Evolutionary conservation across 495 filamentous ascomycete genomes (phyloP), one percentile per base, ranked within the genome.

Genomic region (Chaetomium tenue): DNA sequence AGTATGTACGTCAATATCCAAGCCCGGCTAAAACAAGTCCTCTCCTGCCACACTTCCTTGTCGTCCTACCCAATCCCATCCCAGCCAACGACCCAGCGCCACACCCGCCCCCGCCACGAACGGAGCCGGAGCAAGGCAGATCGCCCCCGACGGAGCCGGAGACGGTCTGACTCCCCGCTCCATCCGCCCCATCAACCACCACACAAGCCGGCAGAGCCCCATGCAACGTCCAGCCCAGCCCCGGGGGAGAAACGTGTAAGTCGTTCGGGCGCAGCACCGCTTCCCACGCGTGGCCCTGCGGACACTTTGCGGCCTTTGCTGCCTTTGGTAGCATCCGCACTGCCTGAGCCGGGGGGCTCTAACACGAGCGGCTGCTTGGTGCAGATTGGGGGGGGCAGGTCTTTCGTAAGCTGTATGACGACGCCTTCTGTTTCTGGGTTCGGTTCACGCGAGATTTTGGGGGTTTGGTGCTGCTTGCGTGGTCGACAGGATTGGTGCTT

Each of bases 41-140:
- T 44, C 2, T 44, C 18, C 16, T 18, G 13, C 40, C 40, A 44
- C 40, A 28, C 51, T 33, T 22, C 18, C 26, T 37, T 23, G 9
- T 2, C 53, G 2, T 13, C 25, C 37, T 15, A 2, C 1, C n/a
- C 54, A 42, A 5, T 16, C 30, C n/a, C 0, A 12, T n/a, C n/a
- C n/a, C n/a, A n/a, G n/a, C n/a, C n/a, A n/a, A n/a, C n/a, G n/a
- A 8, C 18, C 40, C 13, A 6, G 18, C 46, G 20, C 18, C 20
- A 23, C 16, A 18, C 12, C 54, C 30, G 2, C 4, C 30, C 59
- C 50, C 47, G 30, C 52, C 16, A 56, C 28, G 60, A 63, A 63
- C 60, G 60, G 60, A 63, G 60, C 30, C 60, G 60, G 60, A 63
- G 51, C 6, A 1, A 48, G 33, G 23, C 18, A 50, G 6, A 46